Percentiles rank a stretch among this genome's conserved stretches.
Conservation (phyloP, 495 filamentous ascomycete species). For the Aspergillus carlsbadensis region DNA sequence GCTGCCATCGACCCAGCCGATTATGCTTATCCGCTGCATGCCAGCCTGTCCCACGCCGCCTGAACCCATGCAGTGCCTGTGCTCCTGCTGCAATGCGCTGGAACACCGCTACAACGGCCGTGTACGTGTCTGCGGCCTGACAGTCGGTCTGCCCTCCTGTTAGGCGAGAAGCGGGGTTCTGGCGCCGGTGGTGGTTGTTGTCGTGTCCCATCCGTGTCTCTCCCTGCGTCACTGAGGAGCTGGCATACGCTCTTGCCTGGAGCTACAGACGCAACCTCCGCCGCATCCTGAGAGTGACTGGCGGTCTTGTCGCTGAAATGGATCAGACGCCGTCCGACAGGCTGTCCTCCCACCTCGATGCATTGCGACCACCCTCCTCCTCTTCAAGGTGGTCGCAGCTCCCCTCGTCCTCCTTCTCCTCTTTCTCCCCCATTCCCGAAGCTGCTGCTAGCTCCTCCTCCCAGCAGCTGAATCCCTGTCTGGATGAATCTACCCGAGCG, state of each 20-base stretch:
- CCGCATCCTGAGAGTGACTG: conserved; percentile 2
- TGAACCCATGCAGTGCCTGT: conserved; percentile 11
- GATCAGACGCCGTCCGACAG: conserved; percentile 28
- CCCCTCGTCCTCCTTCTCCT: conserved; percentile 23
- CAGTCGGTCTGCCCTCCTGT: conserved; percentile 6
- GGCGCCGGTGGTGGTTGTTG: conserved; percentile 5
- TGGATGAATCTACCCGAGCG: conserved; percentile 30
- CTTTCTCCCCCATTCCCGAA: conserved; percentile 18
- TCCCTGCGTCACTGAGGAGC: conserved; percentile 14
- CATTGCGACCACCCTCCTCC: conserved; percentile 26
- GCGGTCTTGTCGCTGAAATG: conserved; percentile 24
- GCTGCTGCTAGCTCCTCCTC: conserved; percentile 20
- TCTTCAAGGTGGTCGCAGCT: conserved; percentile 35
- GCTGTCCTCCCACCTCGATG: conserved; percentile 27
- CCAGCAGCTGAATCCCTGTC: conserved; percentile 23
- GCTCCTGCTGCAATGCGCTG: conserved; percentile 15
- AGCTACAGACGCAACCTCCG: conserved; percentile 7
- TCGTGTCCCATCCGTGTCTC: conserved; percentile 13
- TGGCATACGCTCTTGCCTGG: background rate
- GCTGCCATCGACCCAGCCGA: conserved; percentile 3
- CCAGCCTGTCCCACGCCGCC: conserved; percentile 6
- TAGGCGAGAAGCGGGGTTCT: conserved; percentile 7
- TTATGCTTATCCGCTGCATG: conserved; percentile 16
- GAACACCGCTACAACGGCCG: conserved; percentile 11
- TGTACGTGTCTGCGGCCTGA: conserved; percentile 8